Percentiles rank a stretch among this genome's conserved stretches.
Evolutionary conservation across 805 yeast genomes (phyloP).

Genomic region (Zygotorulaspora chibaensis): DNA sequence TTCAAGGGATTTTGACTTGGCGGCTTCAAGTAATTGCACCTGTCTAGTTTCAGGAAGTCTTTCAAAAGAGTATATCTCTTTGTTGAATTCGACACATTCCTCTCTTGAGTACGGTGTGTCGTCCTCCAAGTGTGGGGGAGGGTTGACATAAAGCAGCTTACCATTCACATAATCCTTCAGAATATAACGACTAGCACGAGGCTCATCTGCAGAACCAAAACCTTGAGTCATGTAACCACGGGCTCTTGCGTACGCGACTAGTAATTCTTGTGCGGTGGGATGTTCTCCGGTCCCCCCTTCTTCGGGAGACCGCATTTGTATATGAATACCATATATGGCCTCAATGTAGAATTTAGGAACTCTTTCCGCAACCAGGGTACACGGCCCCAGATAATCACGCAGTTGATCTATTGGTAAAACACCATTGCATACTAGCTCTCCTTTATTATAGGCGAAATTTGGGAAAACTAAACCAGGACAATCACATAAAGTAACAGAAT

Average conservation of each 20-base stretch:
- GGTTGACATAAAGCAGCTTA: constrained; percentile 74
- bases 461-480: constrained; percentile 99
- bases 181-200: constrained; percentile 87
- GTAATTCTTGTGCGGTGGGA: constrained; percentile 84
- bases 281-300: constrained; percentile 79
- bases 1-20: constrained; percentile 51
- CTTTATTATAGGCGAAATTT: constrained; percentile 92
- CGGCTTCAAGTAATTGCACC: constrained; percentile 64
- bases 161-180: constrained; percentile 95
- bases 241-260: constrained; percentile 91
- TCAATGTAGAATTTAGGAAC: constrained; percentile 86
- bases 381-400: constrained; percentile 87
- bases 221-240: constrained; percentile 98
- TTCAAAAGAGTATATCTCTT: constrained; percentile 62
- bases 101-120: constrained; percentile 49
- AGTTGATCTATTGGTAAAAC: constrained; percentile 97
- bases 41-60: constrained; percentile 68
- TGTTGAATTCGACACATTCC: constrained; percentile 63
- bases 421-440: constrained; percentile 96
- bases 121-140: constrained; percentile 73
- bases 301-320: constrained; percentile 64
- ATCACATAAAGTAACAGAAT: constrained; percentile 84
- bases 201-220: constrained; percentile 93
- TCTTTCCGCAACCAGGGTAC: constrained; percentile 77
- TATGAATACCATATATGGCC: constrained; percentile 89